A percentile compares a stretch with the other conserved stretches of the same genome.
phyloP scores from a whole-genome alignment of 768 basidiomycete genomes.

The Suillus tomentosus region DNA sequence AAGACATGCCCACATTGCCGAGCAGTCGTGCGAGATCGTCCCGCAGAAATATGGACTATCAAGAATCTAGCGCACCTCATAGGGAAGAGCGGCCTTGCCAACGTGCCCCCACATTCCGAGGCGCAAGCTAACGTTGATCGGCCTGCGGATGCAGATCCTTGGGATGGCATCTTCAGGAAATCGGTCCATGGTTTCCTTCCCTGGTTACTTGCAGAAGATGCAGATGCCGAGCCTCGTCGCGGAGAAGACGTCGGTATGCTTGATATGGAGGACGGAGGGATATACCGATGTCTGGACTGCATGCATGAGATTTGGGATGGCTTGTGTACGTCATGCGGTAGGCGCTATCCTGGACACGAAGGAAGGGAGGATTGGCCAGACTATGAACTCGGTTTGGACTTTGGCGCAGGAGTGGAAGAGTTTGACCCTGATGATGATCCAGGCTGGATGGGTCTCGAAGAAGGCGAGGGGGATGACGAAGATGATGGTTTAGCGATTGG shows the following conservation, averaged over 20 bases:
- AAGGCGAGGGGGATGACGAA: slow-evolving; percentile 36
- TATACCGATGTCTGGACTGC: slow-evolving; percentile 77
- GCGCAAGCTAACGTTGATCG: slow-evolving; percentile 30
- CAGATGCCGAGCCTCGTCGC: slow-evolving; percentile 24
- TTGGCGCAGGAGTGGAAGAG: slow-evolving; percentile 38
- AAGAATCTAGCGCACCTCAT: slow-evolving; percentile 49
- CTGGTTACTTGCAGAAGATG: slow-evolving; percentile 21
- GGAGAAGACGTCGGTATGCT: slow-evolving; percentile 58
- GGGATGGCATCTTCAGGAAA: slow-evolving; percentile 62
- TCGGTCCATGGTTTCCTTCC: slow-evolving; percentile 20
- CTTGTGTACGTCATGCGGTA: slow-evolving; percentile 60
- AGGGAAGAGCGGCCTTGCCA: slow-evolving; percentile 54
- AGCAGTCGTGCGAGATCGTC: slow-evolving; percentile 44
- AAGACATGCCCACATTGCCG: slow-evolving; percentile 51
- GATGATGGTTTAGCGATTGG: slow-evolving; percentile 25
- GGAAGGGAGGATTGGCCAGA: slow-evolving; percentile 28
- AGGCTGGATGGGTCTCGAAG: slow-evolving; percentile 35
- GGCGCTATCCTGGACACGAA: slow-evolving; percentile 58
- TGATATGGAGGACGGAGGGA: slow-evolving; percentile 73
- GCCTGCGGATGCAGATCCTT: slow-evolving; percentile 51
- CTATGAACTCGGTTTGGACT: slow-evolving; percentile 37
- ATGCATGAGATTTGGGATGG: slow-evolving; percentile 79
- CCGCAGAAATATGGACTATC: slow-evolving; percentile 50
- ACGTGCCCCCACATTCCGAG: slow-evolving; percentile 15
- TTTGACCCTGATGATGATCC: slow-evolving; percentile 32